Percentiles rank a stretch among this genome's conserved stretches.
phyloP scores from a whole-genome alignment of 345 rosid species.

The Populus alba region DNA sequence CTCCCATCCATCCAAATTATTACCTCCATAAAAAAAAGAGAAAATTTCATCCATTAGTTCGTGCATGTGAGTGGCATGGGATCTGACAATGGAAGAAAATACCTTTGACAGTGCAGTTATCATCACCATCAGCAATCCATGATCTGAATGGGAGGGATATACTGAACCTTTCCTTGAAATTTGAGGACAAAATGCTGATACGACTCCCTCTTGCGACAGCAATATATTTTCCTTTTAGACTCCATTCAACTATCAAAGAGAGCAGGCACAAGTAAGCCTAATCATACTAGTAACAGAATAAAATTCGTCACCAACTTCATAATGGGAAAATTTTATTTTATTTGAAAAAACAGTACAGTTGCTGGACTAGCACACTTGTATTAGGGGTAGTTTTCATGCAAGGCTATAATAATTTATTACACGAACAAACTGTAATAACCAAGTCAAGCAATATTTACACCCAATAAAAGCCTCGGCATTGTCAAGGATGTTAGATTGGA shows the following conservation, averaged over 20 bases:
- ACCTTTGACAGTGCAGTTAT: constrained; percentile 58
- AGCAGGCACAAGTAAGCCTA: neutral
- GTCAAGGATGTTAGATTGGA: neutral
- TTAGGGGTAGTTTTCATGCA: neutral
- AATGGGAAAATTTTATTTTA: too few relatives aligned
- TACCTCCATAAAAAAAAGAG: too few relatives aligned
- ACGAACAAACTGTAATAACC: neutral
- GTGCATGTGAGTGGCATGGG: too few relatives aligned
- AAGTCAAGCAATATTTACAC: neutral
- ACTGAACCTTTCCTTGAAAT: constrained; percentile 52
- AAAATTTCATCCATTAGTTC: too few relatives aligned
- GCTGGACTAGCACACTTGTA: too few relatives aligned
- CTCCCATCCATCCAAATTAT: too few relatives aligned
- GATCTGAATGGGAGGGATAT: constrained; percentile 53
- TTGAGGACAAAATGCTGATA: constrained; percentile 65
- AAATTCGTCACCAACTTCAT: neutral
- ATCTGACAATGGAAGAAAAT: constrained; percentile 7
- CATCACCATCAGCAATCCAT: constrained; percentile 52
- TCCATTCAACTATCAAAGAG: constrained; percentile 58
- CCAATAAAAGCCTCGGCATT: neutral
- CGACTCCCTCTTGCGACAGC: constrained; percentile 58
- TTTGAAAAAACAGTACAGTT: too few relatives aligned
- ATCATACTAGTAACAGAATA: neutral
- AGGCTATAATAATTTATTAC: neutral
- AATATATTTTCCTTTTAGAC: constrained; percentile 61